phyloP scores from a whole-genome alignment of 1,284 basidiomycete species.

The Pseudozyma thailandica region DNA sequence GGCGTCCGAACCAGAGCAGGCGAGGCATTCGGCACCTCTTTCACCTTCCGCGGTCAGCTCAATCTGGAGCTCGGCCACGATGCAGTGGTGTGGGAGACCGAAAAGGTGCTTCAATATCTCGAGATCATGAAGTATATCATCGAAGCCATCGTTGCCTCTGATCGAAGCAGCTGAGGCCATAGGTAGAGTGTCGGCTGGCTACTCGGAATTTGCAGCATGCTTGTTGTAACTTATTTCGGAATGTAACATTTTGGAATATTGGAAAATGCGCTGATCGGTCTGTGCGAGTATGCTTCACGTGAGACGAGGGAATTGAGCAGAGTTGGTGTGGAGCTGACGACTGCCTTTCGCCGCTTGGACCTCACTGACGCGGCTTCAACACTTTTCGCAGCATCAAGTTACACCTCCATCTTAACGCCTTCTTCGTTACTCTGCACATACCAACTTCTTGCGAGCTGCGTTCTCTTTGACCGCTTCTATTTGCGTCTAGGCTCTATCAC shows the following conservation, averaged over 20 bases:
- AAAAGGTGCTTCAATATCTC: slow-evolving; percentile 35
- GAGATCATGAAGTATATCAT: slow-evolving; percentile 31
- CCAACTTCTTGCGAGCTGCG: background rate
- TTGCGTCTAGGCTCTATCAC: background rate
- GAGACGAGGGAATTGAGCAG: slow-evolving; percentile 12
- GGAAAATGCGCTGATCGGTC: slow-evolving; percentile 41
- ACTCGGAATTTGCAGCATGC: background rate
- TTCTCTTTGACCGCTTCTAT: background rate
- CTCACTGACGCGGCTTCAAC: slow-evolving; percentile 22
- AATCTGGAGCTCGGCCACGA: slow-evolving; percentile 45
- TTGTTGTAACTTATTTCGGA: background rate
- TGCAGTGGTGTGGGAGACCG: slow-evolving; percentile 36
- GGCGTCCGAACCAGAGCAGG: slow-evolving; percentile 40
- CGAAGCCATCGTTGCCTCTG: slow-evolving; percentile 26
- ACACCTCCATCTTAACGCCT: slow-evolving; percentile 28
- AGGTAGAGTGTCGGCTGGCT: background rate
- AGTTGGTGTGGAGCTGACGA: slow-evolving; percentile 47
- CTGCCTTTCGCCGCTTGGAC: slow-evolving; percentile 10
- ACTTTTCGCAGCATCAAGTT: slow-evolving; percentile 4
- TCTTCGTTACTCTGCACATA: slow-evolving; percentile 3
- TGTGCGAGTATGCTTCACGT: slow-evolving; percentile 40
- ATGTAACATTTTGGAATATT: slow-evolving; percentile 14
- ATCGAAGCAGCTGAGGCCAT: slow-evolving; percentile 7
- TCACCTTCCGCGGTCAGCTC: slow-evolving; percentile 43
- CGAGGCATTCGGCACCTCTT: slow-evolving; percentile 46